phyloP scores from a whole-genome alignment of 2,329 filamentous ascomycete species.

The Botryosphaeria agaves region DNA sequence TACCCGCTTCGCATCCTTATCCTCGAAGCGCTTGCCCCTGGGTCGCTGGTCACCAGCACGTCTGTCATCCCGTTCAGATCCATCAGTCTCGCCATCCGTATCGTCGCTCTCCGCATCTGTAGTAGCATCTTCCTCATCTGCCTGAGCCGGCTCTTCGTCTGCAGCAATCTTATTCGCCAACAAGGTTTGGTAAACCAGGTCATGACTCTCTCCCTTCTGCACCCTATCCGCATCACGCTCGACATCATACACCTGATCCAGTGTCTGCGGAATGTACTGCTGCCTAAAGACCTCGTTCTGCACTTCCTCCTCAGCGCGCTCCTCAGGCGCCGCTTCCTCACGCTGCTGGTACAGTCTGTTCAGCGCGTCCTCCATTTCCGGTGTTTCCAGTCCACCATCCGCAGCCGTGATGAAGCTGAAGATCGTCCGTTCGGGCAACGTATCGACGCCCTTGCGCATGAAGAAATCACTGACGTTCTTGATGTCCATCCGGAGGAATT shows the following conservation, averaged over 20 bases:
- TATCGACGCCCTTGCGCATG: slow-evolving; percentile 59
- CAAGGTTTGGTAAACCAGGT: slow-evolving; percentile 73
- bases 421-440: slow-evolving; percentile 57
- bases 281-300: slow-evolving; percentile 89
- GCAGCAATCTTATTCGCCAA: slow-evolving; percentile 49
- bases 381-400: slow-evolving; percentile 42
- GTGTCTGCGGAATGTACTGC: slow-evolving; percentile 89
- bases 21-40: slow-evolving; percentile 69
- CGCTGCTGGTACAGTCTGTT: slow-evolving; percentile 49
- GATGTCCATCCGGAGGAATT: slow-evolving; percentile 95
- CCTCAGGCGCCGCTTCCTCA: slow-evolving; percentile 29
- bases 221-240: slow-evolving; percentile 77
- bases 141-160: slow-evolving; percentile 4
- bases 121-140: slow-evolving; percentile 8
- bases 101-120: slow-evolving; percentile 31
- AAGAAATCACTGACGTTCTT: slow-evolving; percentile 96
- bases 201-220: slow-evolving; percentile 51
- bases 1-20: slow-evolving; percentile 78
- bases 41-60: slow-evolving; percentile 39
- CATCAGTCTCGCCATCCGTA: slow-evolving; percentile 16
- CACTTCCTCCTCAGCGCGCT: slow-evolving; percentile 43
- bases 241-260: slow-evolving; percentile 92
- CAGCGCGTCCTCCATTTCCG: slow-evolving; percentile 42
- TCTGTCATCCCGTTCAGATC: slow-evolving; percentile 17
- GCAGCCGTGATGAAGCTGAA: slow-evolving; percentile 66